Base-by-base conservation (phyloP, 2,329 filamentous ascomycete genomes). In the Cryphonectria naterciae region DNA sequence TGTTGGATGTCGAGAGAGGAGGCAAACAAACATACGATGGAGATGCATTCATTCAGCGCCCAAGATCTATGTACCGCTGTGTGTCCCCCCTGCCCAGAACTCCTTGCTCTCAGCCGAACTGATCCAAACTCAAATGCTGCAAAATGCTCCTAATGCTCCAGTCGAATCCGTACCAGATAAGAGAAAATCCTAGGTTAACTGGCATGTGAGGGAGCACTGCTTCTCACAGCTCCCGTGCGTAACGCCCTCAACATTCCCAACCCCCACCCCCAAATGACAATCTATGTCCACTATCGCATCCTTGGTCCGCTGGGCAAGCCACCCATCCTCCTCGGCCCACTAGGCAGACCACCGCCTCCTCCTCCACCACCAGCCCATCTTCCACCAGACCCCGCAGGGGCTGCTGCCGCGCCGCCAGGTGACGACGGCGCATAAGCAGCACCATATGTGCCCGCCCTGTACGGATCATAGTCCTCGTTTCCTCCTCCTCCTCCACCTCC, bases 281-380 rank as follows among this genome's bases (percentile, higher is more conserved):
- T 28, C 19, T 60, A 25, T 41, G 13, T 56, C 65, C 15, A 35
- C 68, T 71, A 85, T 77, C 83, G 78, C 81, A 83, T 84, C 68
- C 83, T 75, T 19, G 79, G 79, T 2, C 77, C 77, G 56, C 75
- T 81, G 11, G 82, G 81, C 56, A 81, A 70, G 15, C 80, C 80
- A 19, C 78, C 68, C 28, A 70, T 66, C 65, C 78, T 80, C 73
- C 83, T 78, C 7, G 85, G 84, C n/a, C 84, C 84, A 70, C 80
- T 82, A 1, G 85, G 84, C 67, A 86, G 74, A 19, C 85, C 85
- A 70, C 77, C 75, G 19, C 37, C 77, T 78, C 15, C 81, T 25
- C 63, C 25, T 2, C 32, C 32, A 32, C 32, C 32, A 32, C 77
- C 75, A 32, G 78, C 77, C 19, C 79, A 77, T 35, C 77, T 78